Base-by-base conservation (phyloP, 2,329 filamentous ascomycete genomes). In the Penicillium sp. region DNA sequence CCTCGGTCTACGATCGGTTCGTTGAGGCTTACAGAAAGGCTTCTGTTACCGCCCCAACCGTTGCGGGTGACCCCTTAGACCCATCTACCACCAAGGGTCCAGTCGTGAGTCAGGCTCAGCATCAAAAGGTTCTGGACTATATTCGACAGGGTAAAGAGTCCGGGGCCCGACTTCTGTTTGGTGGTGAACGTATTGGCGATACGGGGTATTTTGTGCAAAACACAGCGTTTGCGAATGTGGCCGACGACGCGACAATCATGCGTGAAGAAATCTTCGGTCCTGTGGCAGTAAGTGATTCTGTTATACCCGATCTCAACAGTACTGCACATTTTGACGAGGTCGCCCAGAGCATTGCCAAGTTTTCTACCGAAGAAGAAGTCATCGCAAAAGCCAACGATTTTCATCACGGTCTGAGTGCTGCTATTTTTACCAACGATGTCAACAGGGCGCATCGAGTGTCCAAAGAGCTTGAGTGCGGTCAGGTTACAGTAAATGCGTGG, bases 131-230 rank as follows among this genome's bases (percentile, higher is more conserved):
- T 5, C 45, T 67, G 16, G 56, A 55, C 5, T 67, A 62, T 45
- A 61, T 66, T 21, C 54, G 53, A 10, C 52, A 63, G 38, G 64
- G 62, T 6, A 60, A 63, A 45, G 38, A 61, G 36, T 57, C 46
- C 3, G 63, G 63, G 0, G 61, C 61, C 4, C 45, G 44, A 31
- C 41, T 66, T 31, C 39, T 67, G 18, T 61, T 64, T 33, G 65
- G 65, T 5, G 65, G 65, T 1, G 49, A 58, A n/a, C 52, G 41
- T 16, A 54, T 64, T 2, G 62, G 61, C 0, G 45, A 64, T 0
- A 60, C 75, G 1, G 84, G 85, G 3, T 86, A 83, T 66, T 87
- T 85, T 70, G 84, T 86, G 63, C 77, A 82, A 62, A 82, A 82
- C 1, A 85, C 83, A 0, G 72, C 85, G 36, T 77, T 85, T 54